Base-by-base conservation (phyloP, 768 basidiomycete genomes). In the Gautieria morchelliformis region DNA sequence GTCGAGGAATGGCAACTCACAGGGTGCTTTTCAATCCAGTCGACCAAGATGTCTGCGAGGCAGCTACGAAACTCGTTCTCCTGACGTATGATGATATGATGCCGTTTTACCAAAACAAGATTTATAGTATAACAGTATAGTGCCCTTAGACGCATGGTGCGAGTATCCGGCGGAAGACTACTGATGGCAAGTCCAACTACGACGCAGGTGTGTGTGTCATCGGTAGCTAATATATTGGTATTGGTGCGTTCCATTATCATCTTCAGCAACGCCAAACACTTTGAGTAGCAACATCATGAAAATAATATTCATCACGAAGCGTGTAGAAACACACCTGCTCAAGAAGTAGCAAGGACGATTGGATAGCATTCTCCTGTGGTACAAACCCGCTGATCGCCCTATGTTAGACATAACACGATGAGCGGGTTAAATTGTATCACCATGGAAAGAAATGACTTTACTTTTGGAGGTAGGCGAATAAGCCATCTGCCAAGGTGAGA, bases 101-200 rank as follows among this genome's bases (percentile, higher is more conserved):
- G 84, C 3, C 76, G 72, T 22, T 83, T 81, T 40, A 77, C 75
- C 63, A 87, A 83, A 15, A 87, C 75, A 42, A 75, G 78, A 57
- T 88, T 87, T 61, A 83, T 82, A 27, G 93, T 75, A 24, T 72
- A 69, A 62, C 89, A 91, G 63, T 86, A 92, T 64, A 85, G 88
- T 64, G 79, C 73, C 65, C 86, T 86, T 61, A 91, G 74, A 10
- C 89, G 81, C 52, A 79, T 22, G 17, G 45, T 40, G 24, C 19
- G 20, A 17, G 12, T 4, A 57, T 57, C n/a, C 51, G 81, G 77
- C 53, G 72, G 63, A 69, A 85, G 83, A 10, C 83, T 79, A 42
- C 81, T 75, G 56, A 92, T 79, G 67, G 87, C 85, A 10, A 71
- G 72, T 0, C 82, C 85, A 40, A 92, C 73, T 1, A 78, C 71